Percentiles rank a stretch among this genome's conserved stretches.
Evolutionary conservation across 345 rosid species (phyloP).

Genomic region (Syzygium aromaticum): DNA sequence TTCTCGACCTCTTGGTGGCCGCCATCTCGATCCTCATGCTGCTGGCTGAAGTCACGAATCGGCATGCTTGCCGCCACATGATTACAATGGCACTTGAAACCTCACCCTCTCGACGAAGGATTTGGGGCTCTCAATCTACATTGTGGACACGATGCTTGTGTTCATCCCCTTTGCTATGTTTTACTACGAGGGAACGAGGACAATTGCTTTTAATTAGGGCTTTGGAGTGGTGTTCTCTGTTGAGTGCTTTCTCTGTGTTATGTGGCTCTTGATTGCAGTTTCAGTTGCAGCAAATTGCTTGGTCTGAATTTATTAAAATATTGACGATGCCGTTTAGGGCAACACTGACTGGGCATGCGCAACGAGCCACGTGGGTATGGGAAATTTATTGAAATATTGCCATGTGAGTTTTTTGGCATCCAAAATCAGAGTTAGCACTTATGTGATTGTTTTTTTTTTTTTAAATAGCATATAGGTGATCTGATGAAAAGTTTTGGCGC

Average conservation of each 20-base stretch:
- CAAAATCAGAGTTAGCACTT: too few relatives aligned
- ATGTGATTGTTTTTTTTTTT: too few relatives aligned
- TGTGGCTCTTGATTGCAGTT: background rate
- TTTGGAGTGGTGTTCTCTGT: background rate
- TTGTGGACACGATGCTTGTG: slow-evolving; percentile 69
- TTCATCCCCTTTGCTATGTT: slow-evolving; percentile 97
- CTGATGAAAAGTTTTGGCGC: too few relatives aligned
- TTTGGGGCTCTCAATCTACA: slow-evolving; percentile 77
- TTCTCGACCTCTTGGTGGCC: slow-evolving; percentile 70
- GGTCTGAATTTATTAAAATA: background rate
- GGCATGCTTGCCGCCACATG: slow-evolving; percentile 86
- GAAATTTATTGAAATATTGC: too few relatives aligned
- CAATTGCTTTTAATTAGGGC: slow-evolving; percentile 39
- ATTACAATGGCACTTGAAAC: slow-evolving; percentile 84
- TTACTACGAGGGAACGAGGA: slow-evolving; percentile 90
- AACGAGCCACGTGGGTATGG: background rate
- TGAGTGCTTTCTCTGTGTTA: background rate
- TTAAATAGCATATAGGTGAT: too few relatives aligned
- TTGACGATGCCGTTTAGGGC: background rate
- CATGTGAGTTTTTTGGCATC: too few relatives aligned
- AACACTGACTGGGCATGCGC: background rate
- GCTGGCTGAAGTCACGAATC: slow-evolving; percentile 91
- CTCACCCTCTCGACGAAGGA: slow-evolving; percentile 87
- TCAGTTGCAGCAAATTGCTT: slow-evolving; percentile 20
- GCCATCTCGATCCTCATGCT: slow-evolving; percentile 87